Base-by-base conservation (phyloP, 2,329 filamentous ascomycete genomes). In the Anisogramma anomala region DNA sequence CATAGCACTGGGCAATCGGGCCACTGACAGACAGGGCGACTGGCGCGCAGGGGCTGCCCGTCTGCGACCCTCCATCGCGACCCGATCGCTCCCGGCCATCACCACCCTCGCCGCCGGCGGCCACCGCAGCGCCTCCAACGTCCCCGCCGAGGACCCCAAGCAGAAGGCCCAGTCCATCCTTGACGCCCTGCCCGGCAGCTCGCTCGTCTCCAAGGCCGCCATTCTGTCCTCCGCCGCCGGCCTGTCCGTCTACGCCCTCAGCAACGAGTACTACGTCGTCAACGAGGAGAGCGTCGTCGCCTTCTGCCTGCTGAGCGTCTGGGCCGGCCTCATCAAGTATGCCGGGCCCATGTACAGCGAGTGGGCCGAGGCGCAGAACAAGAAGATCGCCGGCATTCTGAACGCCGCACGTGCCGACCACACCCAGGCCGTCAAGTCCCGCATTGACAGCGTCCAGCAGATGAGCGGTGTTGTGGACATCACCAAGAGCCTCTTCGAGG, bases 241-340 rank as follows among this genome's bases (percentile, higher is more conserved):
- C 69, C 68, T 94, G 56, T 88, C 84, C 58, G 77, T 94, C 65
- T 94, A 91, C 62, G 91, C 87, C 59, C 87, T 98, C 69, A 93
- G 84, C 80, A 98, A 94, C 71, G 91, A 98, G 78, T 87, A 96
- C 74, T 96, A 95, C 69, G 87, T 98, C 63, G 76, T 98, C 69
- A 98, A 98, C 72, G 91, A 98, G 76, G 91, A 98, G 74, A 84
- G 88, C 50, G 84, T 98, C 61, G 84, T 94, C 60, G 84, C 85
- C 53, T 77, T 98, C 69, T 91, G 84, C 65, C 74, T 98, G 58
- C 72, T 96, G 61, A 86, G 82, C 62, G 84, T 96, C 61, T 98
- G 94, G 82, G 82, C 74, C 59, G 86, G 80, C 49, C 75, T 94
- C 57, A 89, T 85, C 71, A 91, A 93, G 69, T 95, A 86, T 64